Conservation (phyloP, 169 alveolate genomes). For the Eimeria zaria region DNA sequence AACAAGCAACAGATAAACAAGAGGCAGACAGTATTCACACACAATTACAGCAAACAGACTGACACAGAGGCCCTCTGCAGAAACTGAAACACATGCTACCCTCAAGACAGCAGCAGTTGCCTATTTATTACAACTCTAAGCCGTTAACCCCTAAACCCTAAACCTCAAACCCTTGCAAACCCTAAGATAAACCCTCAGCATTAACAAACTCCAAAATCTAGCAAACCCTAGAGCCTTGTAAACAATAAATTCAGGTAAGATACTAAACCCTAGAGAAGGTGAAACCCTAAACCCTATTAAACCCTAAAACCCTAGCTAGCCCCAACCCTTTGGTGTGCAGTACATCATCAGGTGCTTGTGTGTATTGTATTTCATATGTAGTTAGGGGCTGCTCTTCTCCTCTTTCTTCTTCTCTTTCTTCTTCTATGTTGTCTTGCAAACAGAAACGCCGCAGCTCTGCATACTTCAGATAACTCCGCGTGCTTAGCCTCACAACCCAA, state of each 20-base stretch:
- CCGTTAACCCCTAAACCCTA: not conserved
- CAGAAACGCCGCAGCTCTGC: constrained; percentile 21
- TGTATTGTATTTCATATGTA: not conserved
- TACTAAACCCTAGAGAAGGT: not conserved
- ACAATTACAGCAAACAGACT: not conserved
- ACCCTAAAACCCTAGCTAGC: not conserved
- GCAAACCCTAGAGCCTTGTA: not conserved
- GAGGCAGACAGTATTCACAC: too few relatives aligned
- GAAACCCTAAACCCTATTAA: not conserved
- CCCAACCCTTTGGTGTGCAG: not conserved
- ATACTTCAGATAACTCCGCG: not conserved
- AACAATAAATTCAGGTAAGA: not conserved
- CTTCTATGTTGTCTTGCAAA: not conserved
- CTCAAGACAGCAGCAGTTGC: not conserved
- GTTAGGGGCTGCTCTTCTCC: not conserved
- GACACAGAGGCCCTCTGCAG: not conserved
- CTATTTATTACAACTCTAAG: too few relatives aligned
- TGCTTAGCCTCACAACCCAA: constrained; percentile 39
- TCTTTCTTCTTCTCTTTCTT: not conserved
- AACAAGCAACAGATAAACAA: too few relatives aligned
- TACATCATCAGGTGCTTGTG: constrained; percentile 21
- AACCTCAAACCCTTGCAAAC: not conserved
- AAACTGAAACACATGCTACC: too few relatives aligned
- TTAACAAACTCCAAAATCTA: not conserved
- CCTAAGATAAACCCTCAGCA: not conserved